Evolutionary conservation across 202 grass and related monocot genomes (phyloP).

Genomic region (Zizania palustris): DNA sequence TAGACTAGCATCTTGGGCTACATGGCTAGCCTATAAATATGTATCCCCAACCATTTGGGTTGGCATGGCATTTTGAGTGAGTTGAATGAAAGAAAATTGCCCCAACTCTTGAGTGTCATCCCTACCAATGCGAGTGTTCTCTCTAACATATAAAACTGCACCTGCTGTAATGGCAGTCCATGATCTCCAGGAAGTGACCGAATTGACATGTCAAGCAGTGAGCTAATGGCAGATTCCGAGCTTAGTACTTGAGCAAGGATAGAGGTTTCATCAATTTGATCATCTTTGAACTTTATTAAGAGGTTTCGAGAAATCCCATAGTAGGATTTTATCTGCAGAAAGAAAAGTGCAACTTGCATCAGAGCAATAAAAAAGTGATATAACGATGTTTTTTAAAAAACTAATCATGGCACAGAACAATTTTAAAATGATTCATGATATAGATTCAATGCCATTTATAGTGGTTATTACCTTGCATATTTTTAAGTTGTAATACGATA

Average conservation of each 20-base stretch:
- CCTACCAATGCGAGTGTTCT: too few species aligned
- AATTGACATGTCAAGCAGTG: slow-evolving; percentile 86
- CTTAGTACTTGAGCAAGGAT: slow-evolving; percentile 82
- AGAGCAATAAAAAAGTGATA: slow-evolving; percentile 4
- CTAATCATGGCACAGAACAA: not conserved
- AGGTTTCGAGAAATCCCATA: slow-evolving; percentile 95
- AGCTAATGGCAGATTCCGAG: slow-evolving; percentile 86
- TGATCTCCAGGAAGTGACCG: slow-evolving; percentile 87
- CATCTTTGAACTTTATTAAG: slow-evolving; percentile 94
- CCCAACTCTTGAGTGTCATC: too few species aligned
- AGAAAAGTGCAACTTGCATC: not conserved
- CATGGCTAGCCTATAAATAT: too few species aligned
- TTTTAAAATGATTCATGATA: not conserved
- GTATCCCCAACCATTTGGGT: too few species aligned
- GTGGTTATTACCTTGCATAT: not conserved
- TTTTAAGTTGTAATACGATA: not conserved
- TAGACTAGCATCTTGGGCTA: too few species aligned
- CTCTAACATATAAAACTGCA: slow-evolving; percentile 17
- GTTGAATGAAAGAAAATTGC: too few species aligned
- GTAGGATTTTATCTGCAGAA: slow-evolving; percentile 86
- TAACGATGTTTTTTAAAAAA: not conserved
- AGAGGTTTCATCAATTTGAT: slow-evolving; percentile 94
- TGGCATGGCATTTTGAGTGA: too few species aligned
- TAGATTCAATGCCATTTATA: not conserved
- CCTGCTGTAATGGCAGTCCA: slow-evolving; percentile 86